Base-by-base conservation (phyloP, 805 yeast species). In the Barnettozyma vustinii region DNA sequence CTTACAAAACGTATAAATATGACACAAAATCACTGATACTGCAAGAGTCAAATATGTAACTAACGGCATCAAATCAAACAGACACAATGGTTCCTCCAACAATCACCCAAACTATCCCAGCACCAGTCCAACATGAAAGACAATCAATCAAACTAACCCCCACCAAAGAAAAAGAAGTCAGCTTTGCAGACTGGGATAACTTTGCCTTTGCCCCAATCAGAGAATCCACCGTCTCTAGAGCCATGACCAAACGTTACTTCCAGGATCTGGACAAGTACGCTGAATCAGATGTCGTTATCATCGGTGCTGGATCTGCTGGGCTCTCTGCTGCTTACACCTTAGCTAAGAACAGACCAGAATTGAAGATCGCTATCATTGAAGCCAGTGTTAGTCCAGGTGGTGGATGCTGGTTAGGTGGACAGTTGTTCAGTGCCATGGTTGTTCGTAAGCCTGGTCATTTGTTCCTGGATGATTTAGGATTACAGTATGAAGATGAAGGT, bases 221-320 rank as follows among this genome's bases (percentile, higher is more conserved):
- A 51, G 92, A 84, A 69, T 80, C 88, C 8, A 81, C 86, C 2
- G 91, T 85, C 32, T 82, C 90, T 9, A 76, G 91, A 52, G 92
- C 91, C 32, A 84, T 84, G 91, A 84, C 90, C 40, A 72, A 71
- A 51, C 77, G 91, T 55, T 84, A 84, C 68, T 84, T 83, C 62
- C 75, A 77, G 87, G 32, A 27, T 10, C 32, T 27, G 3, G 32
- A 27, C 32, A 27, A 27, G 32, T 27, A 27, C 32, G 32, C 32
- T 9, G 32, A 27, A 27, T 27, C 32, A 27, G 32, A 27, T 27
- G 32, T 27, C 13, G 32, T 27, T 4, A 27, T 27, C 32, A 27
- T 27, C 13, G 32, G 32, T 10, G 32, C 32, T 27, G 32, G 32
- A 10, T 27, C 32, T 27, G 32, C 32, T 27, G 32, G 32, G 10